phyloP scores from a whole-genome alignment of 2,329 filamentous ascomycete species.

The Fusarium sp. region DNA sequence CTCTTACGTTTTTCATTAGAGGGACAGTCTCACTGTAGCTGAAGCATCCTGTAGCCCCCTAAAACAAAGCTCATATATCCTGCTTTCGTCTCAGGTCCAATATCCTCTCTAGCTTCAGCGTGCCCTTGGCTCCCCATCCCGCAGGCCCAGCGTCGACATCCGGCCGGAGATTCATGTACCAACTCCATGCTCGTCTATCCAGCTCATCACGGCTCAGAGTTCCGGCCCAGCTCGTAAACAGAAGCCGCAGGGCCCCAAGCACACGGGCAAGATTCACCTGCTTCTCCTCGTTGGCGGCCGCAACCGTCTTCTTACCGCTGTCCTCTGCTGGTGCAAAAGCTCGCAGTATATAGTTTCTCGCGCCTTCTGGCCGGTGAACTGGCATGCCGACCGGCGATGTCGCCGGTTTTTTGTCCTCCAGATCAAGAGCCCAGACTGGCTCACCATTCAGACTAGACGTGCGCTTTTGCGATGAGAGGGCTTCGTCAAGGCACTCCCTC shows the following conservation, averaged over 20 bases:
- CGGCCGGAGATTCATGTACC: slow-evolving; percentile 81
- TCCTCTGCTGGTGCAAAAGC: slow-evolving; percentile 62
- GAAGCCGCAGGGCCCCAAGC: slow-evolving; percentile 73
- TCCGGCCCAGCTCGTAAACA: slow-evolving; percentile 79
- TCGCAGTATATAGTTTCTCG: slow-evolving; percentile 65
- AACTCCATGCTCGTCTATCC: slow-evolving; percentile 79
- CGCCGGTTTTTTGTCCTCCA: slow-evolving; percentile 58
- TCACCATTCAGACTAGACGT: slow-evolving; percentile 55
- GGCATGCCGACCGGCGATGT: slow-evolving; percentile 65
- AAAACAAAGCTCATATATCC: slow-evolving; percentile 1
- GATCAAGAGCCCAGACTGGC: slow-evolving; percentile 68
- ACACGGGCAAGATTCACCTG: slow-evolving; percentile 75
- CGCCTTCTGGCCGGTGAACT: slow-evolving; percentile 77
- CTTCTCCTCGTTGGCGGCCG: slow-evolving; percentile 66
- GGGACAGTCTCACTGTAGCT: too few relatives aligned
- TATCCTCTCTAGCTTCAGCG: slow-evolving; percentile 72
- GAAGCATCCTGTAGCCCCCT: not conserved
- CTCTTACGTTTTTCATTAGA: too few relatives aligned
- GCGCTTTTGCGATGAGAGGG: slow-evolving; percentile 59
- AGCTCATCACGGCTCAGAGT: slow-evolving; percentile 71
- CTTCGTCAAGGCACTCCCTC: slow-evolving; percentile 64
- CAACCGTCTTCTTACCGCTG: slow-evolving; percentile 50
- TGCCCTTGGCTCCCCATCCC: slow-evolving; percentile 86
- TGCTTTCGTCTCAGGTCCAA: slow-evolving; percentile 60
- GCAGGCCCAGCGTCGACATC: slow-evolving; percentile 76